Evolutionary conservation across 345 rosid species (phyloP), one percentile per base, ranked within the genome.

Genomic region (Corymbia maculata): DNA sequence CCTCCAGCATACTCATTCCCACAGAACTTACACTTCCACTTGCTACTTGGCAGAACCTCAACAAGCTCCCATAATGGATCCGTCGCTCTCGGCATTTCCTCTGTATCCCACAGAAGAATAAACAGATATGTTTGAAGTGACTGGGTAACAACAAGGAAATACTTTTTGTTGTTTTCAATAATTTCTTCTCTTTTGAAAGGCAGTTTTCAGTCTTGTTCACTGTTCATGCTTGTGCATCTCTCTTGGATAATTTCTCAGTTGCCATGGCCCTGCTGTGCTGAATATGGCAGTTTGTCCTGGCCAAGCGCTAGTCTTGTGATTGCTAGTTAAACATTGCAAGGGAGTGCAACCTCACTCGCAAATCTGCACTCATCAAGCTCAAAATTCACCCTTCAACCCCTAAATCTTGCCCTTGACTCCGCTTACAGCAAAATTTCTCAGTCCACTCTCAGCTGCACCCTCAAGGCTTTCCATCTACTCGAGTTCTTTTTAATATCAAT

Each of bases 101-200:
- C 89, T 95, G 57, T 92, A 88, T 0, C 88, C 90, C 10, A 86
- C 86, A 10, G 61, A 89, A 3, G 97, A 96, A 79, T 94, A 70
- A 92, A 91, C 89, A 11, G 68, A 59, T n/a, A 26, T 24, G 15
- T 59, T 59, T 26, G 14, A 26, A 26, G 6, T 12, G 68, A 59
- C 68, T 59, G 30, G 68, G 68, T 26, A 26, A 14, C 8, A 53
- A 12, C 68, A 26, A 59, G 8, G 30, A 12, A 26, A 57, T 57
- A 57, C 0, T 57, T 57, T 57, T 57, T 24, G n/a, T 57, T 57
- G 64, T 57, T 57, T 9, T 57, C 64, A 24, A 57, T 0, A 28
- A 21, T 24, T 57, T 57, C 12, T 57, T 57, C n/a, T 57, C 64
- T 57, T 57, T 57, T 24, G 3, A 57, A 9, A 57, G 13, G 64